Conservation (phyloP, 2,329 filamentous ascomycete species). For the Davidsoniella australis region DNA sequence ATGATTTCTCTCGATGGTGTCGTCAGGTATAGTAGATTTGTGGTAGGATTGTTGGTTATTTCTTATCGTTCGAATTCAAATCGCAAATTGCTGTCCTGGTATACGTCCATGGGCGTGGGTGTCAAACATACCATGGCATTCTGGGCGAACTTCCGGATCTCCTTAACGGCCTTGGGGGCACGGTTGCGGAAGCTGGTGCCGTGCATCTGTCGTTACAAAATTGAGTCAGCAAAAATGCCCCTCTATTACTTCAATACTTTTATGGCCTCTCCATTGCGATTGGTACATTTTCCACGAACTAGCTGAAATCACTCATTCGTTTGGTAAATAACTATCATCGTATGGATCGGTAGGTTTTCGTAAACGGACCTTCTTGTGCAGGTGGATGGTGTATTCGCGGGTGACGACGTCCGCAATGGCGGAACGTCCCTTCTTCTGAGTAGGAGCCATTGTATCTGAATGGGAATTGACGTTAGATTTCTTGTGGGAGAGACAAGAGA, state of each 20-base stretch:
- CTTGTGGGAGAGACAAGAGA: slow-evolving; percentile 10
- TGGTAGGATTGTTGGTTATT: neutral
- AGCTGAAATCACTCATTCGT: neutral
- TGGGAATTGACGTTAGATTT: slow-evolving; percentile 20
- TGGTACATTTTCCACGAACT: neutral
- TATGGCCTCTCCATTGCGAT: slow-evolving; percentile 7
- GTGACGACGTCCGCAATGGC: slow-evolving; percentile 98
- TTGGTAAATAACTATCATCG: neutral
- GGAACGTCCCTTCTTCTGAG: slow-evolving; percentile 64
- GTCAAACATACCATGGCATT: slow-evolving; percentile 74
- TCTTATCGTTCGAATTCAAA: neutral
- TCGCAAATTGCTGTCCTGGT: slow-evolving; percentile 6
- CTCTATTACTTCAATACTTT: neutral
- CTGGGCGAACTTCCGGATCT: slow-evolving; percentile 89
- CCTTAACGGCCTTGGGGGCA: slow-evolving; percentile 96
- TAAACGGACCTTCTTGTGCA: slow-evolving; percentile 67
- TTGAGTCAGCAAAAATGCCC: slow-evolving; percentile 20
- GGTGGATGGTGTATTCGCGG: slow-evolving; percentile 99
- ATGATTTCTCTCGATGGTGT: neutral
- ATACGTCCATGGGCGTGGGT: slow-evolving; percentile 3
- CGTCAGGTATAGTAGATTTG: neutral
- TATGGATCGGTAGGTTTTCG: slow-evolving; percentile 2
- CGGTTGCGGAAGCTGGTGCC: slow-evolving; percentile 99
- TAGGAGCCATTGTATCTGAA: slow-evolving; percentile 45
- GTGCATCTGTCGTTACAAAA: slow-evolving; percentile 51